Base-by-base conservation (phyloP, 2,329 filamentous ascomycete species). In the Fusarium nanum region DNA sequence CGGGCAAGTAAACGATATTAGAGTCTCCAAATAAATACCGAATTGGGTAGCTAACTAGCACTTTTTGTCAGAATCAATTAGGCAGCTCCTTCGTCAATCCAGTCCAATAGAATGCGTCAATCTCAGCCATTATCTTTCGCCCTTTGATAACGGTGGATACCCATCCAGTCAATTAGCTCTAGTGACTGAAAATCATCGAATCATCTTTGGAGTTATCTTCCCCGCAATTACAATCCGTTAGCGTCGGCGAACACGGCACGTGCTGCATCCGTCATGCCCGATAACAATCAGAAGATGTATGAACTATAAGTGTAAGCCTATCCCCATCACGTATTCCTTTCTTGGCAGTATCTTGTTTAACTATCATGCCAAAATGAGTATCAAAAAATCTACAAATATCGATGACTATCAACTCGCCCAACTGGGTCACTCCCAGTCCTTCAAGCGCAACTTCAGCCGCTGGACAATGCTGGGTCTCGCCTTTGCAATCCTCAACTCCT, bases 401-500 rank as follows among this genome's bases (percentile, higher is more conserved):
- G 67, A 70, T 70, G 67, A 67, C n/a, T 64, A 47, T 13, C 67
- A 70, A 30, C 67, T 70, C 22, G 67, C 67, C 14, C 62, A 70
- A 27, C 57, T 70, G 67, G 67, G 67, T 7, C 67, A 70, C 56
- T 70, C 67, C 46, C 67, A 70, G 54, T 70, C 67, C 7, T 70
- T 70, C 23, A 50, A 70, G 28, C 67, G 67, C 14, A 70, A 67
- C 50, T 70, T 70, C 7, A 70, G 67, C 25, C 67, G 67, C 6
- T 70, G 67, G 67, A 70, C 66, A 7, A 84, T 84, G 83, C 74
- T 83, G 8, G 82, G 82, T 0, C 67, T 83, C 13, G 81, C 82
- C 10, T 83, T 83, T 70, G 82, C 82, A n/a, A 83, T 84, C 32
- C 75, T 84, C 22, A 84, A 84, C 74, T 78, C 81, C 18, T 84